These are phyloP conservation scores for Fusarium buxicola DNA, from an alignment of 2,329 filamentous ascomycete genomes.

Conservation along the genomic window DNA sequence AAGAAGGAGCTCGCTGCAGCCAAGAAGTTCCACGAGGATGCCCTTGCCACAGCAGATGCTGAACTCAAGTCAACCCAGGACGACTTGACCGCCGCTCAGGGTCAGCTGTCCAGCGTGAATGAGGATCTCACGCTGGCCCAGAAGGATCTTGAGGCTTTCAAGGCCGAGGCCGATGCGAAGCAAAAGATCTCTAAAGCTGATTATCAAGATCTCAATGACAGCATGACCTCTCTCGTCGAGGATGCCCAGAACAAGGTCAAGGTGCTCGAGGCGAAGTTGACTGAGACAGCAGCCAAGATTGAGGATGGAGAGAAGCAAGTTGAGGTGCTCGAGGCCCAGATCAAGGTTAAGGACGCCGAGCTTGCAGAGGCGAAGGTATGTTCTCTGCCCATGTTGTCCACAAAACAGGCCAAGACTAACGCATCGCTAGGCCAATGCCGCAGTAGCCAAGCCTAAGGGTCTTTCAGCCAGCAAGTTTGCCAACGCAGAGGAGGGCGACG, in stretches of 20 bases:
- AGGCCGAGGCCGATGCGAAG: slow-evolving; percentile 62
- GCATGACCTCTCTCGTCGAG: slow-evolving; percentile 69
- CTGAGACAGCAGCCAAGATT: slow-evolving; percentile 57
- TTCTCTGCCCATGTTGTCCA: background rate
- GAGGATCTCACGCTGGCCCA: slow-evolving; percentile 61
- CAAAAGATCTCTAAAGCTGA: slow-evolving; percentile 68
- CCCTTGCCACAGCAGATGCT: slow-evolving; percentile 50
- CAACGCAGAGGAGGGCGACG: slow-evolving; percentile 52
- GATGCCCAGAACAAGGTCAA: slow-evolving; percentile 67
- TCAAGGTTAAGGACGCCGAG: slow-evolving; percentile 73
- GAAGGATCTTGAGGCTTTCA: slow-evolving; percentile 66
- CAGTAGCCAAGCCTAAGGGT: slow-evolving; percentile 60
- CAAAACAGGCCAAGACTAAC: background rate
- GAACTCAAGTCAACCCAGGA: slow-evolving; percentile 52
- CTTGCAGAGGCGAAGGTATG: slow-evolving; percentile 70
- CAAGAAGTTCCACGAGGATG: slow-evolving; percentile 60
- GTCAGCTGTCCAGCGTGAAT: slow-evolving; percentile 46
- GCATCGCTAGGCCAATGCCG: slow-evolving; percentile 57
- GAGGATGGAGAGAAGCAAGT: slow-evolving; percentile 61
- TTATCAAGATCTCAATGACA: slow-evolving; percentile 73
- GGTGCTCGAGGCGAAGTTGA: slow-evolving; percentile 62
- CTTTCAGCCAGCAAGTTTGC: slow-evolving; percentile 68
- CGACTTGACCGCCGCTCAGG: slow-evolving; percentile 53
- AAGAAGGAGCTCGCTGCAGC: slow-evolving; percentile 61
- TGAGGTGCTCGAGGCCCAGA: slow-evolving; percentile 64